phyloP scores from a whole-genome alignment of 495 filamentous ascomycete species.

The Tuber melanosporum region DNA sequence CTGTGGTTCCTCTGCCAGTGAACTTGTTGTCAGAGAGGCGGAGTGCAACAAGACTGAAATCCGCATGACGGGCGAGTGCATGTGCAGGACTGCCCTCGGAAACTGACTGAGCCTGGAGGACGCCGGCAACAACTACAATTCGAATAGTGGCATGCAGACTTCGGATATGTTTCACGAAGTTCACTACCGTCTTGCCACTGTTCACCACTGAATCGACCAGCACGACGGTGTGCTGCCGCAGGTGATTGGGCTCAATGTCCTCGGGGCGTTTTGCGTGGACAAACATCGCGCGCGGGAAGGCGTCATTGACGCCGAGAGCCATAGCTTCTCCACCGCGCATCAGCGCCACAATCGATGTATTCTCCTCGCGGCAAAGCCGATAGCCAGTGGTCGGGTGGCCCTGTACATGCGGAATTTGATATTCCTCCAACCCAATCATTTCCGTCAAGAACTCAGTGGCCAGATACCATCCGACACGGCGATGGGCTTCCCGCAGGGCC shows the following conservation, averaged over 20 bases:
- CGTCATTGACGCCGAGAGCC: slow-evolving; percentile 57
- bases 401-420: slow-evolving; percentile 52
- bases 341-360: slow-evolving; percentile 55
- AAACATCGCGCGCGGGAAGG: slow-evolving; percentile 52
- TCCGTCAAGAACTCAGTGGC: slow-evolving; percentile 46
- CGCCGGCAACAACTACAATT: slow-evolving; percentile 55
- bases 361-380: slow-evolving; percentile 49
- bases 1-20: slow-evolving; percentile 50
- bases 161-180: slow-evolving; percentile 53
- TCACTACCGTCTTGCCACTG: slow-evolving; percentile 49
- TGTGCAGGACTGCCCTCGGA: slow-evolving; percentile 36
- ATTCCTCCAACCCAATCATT: slow-evolving; percentile 52
- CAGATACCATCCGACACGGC: slow-evolving; percentile 51
- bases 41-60: slow-evolving; percentile 49
- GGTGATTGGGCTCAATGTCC: slow-evolving; percentile 48
- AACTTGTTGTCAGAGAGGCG: slow-evolving; percentile 54
- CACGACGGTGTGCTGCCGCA: slow-evolving; percentile 48
- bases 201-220: slow-evolving; percentile 62
- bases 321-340: slow-evolving; percentile 65
- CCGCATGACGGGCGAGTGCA: slow-evolving; percentile 33
- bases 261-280: slow-evolving; percentile 50
- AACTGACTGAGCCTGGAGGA: slow-evolving; percentile 50
- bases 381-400: slow-evolving; percentile 49
- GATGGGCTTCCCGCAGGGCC: slow-evolving; percentile 47
- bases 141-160: slow-evolving; percentile 45